Evolutionary conservation across 1,139 yeast species (phyloP), one percentile per base, ranked within the genome.

Genomic region (Geotrichum bryndzae): DNA sequence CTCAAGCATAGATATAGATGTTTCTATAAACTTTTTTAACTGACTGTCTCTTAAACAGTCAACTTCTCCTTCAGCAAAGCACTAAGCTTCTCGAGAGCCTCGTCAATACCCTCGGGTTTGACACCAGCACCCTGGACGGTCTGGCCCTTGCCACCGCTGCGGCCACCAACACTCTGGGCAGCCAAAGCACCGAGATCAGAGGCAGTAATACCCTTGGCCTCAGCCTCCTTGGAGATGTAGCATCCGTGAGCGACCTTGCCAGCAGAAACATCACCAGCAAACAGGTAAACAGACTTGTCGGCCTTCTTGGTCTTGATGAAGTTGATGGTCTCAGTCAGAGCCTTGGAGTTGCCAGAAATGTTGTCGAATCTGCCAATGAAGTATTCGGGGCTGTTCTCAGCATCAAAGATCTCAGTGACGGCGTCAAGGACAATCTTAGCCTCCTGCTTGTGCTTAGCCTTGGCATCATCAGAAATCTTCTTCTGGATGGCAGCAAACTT

Each of bases 121-220:
- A 87, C 90, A 70, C 99, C 99, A 85, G 91, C 88, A 75, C 99
- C 99, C 79, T 94, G 99, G 68, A 91, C 90, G 64, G 92, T 86
- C 69, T 91, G 90, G 65, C 97, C 98, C 77, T 90, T 94, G 75
- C 99, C 99, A 77, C 99, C 99, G 64, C 97, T 96, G 75, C 88
- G 90, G 76, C 99, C 99, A 67, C 99, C 99, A 69, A 95, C 85
- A 70, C 82, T 80, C 60, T 79, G 77, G 57, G 92, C 79, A 55
- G 89, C 98, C 63, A 82, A 78, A 61, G 81, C 78, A 50, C 96
- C 96, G 68, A 91, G 82, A 41, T 84, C 91, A 65, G 84, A 79
- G 51, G 97, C 97, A 68, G 85, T 82, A 53, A 90, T 78, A 60
- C 94, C 94, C 74, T 87, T 84, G 59, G 81, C 81, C 66, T 86